Base-by-base conservation (phyloP, 2,329 filamentous ascomycete species). In the Cylindrodendrum hubeiense region DNA sequence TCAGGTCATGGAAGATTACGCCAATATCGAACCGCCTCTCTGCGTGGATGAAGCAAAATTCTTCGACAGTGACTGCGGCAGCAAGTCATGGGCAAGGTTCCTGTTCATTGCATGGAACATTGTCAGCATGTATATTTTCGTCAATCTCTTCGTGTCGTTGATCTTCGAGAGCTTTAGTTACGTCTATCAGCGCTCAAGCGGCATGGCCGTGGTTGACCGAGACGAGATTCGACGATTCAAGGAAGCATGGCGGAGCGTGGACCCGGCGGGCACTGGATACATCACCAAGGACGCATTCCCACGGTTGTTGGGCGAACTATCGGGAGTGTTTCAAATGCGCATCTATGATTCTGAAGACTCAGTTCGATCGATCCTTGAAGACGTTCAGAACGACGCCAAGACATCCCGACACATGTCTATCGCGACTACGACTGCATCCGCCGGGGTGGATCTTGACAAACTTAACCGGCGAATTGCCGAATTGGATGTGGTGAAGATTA, bases 131-230 rank as follows among this genome's bases (percentile, higher is more conserved):
- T 99, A 99, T 82, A 97, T 99, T 75, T 99, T 99, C 76, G 95
- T 98, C 76, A 98, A 95, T 76, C 83, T 99, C 77, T 99, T 99
- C 79, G 95, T 99, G 64, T 99, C 96, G 52, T 90, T 99, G 78
- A 99, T 99, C 72, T 99, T 97, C 82, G 96, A 99, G 83, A 98
- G 95, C 81, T 99, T 99, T 86, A 97, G 94, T 78, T 99, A 99
- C 76, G 96, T 99, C 68, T 99, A 98, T 78, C 97, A 99, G 82
- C 90, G 94, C 68, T 98, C 95, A 66, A 97, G 93, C 75, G 94
- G 94, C n/a, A 87, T 98, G 72, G 94, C 93, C 6, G 91, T 93
- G 66, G 91, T 99, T 73, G 97, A 94, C 74, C 89, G 96, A 69
- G 94, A 98, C 73, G 96, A 99, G 78, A 94, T 98, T 69, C 91